Evolutionary conservation across 805 yeast species (phyloP), one percentile per base, ranked within the genome.

Genomic region (Priceomyces melissophilus): DNA sequence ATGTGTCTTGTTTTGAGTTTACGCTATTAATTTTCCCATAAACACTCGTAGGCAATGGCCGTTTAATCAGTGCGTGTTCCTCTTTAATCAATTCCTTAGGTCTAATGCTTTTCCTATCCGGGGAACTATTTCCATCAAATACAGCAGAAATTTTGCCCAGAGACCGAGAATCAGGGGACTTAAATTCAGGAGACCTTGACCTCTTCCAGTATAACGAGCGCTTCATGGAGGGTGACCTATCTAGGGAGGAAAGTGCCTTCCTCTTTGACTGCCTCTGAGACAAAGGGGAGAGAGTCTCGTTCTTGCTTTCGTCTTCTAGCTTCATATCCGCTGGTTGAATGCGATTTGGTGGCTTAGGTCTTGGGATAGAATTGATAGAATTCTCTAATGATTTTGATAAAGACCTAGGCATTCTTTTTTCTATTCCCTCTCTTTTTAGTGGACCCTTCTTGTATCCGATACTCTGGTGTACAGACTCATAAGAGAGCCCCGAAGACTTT

Each of bases 21-120:
- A 35, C 15, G 20, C 34, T 40, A 30, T 15, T 45, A 10, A 44
- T 41, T 38, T 60, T 64, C 10, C 59, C 58, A 36, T 65, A 60
- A 0, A 68, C 44, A 26, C 52, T 51, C 1, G 69, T 60, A 2
- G 69, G 67, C 8, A 57, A 54, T 50, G 53, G 56, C 20, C 59
- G 48, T 32, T 65, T 45, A 36, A 40, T 49, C 4, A 55, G 32
- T 20, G 47, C 30, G 10, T 43, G 23, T 20, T 44, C 52, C 31
- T 38, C 32, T 14, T 39, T 35, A 7, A 27, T n/a, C 10, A 30
- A 17, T 11, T 35, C 41, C 30, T 33, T 36, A 10, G 29, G 13
- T n/a, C 20, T 12, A 14, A 40, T 13, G 8, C 20, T 37, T 26
- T 30, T 20, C 23, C 17, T 32, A 17, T 20, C 26, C 12, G 35